Evolutionary conservation across 176 grass and related monocot species (phyloP).

Genomic region (Oropetium thomaeum): DNA sequence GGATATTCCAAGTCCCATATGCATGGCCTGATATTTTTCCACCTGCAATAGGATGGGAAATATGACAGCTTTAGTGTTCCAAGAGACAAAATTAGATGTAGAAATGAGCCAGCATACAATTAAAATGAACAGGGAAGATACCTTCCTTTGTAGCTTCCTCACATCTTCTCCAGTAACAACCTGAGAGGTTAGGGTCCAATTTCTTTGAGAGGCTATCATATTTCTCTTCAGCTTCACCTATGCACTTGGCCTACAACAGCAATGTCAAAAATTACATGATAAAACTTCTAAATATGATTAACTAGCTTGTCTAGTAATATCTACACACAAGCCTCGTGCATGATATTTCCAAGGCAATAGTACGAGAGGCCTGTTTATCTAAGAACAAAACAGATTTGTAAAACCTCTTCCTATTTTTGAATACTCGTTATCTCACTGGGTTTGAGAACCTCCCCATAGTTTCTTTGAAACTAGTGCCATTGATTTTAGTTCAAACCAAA

Average conservation of each 20-base stretch:
- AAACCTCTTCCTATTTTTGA: background rate
- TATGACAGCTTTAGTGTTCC: background rate
- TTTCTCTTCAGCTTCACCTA: slow-evolving; percentile 72
- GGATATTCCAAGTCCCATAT: slow-evolving; percentile 85
- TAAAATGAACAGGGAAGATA: slow-evolving; percentile 2
- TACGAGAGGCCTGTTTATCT: slow-evolving; percentile 17
- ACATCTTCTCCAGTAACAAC: slow-evolving; percentile 76
- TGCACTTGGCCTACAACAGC: slow-evolving; percentile 65
- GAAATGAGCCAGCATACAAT: slow-evolving; percentile 1
- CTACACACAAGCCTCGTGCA: background rate
- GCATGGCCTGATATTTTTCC: slow-evolving; percentile 59
- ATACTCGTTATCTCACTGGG: background rate
- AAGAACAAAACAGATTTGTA: background rate
- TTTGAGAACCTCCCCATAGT: background rate
- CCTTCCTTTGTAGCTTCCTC: slow-evolving; percentile 94
- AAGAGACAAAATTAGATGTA: slow-evolving; percentile 9
- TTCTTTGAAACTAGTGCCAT: background rate
- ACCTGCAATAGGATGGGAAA: slow-evolving; percentile 40
- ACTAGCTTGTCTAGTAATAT: background rate
- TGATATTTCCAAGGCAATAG: background rate
- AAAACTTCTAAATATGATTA: background rate
- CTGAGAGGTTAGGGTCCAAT: slow-evolving; percentile 59
- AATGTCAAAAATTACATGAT: slow-evolving; percentile 13
- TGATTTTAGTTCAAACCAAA: background rate
- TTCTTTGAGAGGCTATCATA: slow-evolving; percentile 61